phyloP scores from a whole-genome alignment of 2,329 filamentous ascomycete species.

The Alternaria sp. region DNA sequence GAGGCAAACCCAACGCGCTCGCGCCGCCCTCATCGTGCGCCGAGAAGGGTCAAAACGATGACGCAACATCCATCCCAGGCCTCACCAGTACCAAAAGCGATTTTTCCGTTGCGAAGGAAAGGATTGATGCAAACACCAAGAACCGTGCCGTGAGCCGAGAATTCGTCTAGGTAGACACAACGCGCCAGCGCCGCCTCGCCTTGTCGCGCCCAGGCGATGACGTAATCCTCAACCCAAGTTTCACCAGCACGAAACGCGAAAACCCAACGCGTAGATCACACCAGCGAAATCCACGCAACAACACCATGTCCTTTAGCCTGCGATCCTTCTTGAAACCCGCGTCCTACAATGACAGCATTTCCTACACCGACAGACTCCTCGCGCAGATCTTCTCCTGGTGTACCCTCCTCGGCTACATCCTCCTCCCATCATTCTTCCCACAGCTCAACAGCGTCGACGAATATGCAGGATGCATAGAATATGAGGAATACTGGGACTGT shows the following conservation, averaged over 20 bases:
- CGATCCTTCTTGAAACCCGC: not conserved
- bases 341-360: constrained; percentile 49
- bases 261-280: not conserved
- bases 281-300: not conserved
- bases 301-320: constrained; percentile 55
- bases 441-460: constrained; percentile 39
- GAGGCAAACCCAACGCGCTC: not conserved
- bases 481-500: constrained; percentile 16
- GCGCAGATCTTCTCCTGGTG: constrained; percentile 54
- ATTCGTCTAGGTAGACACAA: not conserved
- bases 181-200: not conserved
- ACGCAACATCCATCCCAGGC: not conserved
- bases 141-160: not conserved
- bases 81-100: not conserved
- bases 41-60: not conserved
- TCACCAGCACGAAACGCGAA: not conserved
- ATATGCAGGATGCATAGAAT: constrained; percentile 12
- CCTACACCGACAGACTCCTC: constrained; percentile 56
- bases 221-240: not conserved
- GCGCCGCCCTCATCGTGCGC: not conserved
- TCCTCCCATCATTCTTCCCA: constrained; percentile 60
- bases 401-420: constrained; percentile 60
- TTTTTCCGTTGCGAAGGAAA: not conserved
- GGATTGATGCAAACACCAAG: not conserved
- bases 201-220: constrained; percentile 1